A percentile compares a stretch with the other conserved stretches of the same genome.
Conservation (phyloP, 2,329 filamentous ascomycete species). For the Akanthomyces muscarius region DNA sequence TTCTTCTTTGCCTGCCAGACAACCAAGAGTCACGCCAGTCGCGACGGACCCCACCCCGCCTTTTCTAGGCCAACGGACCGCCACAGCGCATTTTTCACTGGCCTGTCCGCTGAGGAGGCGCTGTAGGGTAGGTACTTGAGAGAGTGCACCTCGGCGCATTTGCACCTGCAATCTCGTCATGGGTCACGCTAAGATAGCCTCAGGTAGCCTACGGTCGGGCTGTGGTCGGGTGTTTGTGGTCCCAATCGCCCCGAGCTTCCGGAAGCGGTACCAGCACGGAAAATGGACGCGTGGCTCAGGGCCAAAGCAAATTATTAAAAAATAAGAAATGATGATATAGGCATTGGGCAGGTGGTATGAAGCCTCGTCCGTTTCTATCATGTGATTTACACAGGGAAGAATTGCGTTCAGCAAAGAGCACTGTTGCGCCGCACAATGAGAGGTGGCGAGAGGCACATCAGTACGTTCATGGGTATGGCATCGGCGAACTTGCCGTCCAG, state of each 20-base stretch:
- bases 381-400: background rate
- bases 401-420: no score
- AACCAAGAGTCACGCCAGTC: slow-evolving; percentile 9
- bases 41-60: background rate
- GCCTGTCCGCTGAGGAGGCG: background rate
- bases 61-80: background rate
- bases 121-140: background rate
- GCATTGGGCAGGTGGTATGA: background rate
- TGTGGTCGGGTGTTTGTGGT: background rate
- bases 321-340: background rate
- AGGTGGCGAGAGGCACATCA: no score
- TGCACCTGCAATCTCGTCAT: slow-evolving; percentile 1
- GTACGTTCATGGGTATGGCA: no score
- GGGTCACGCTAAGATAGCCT: background rate
- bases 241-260: slow-evolving; percentile 12
- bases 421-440: no score
- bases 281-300: background rate
- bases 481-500: no score
- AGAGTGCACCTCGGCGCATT: background rate
- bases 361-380: background rate
- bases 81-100: background rate
- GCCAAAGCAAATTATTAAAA: background rate
- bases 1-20: background rate
- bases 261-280: background rate
- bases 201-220: background rate